Conservation (phyloP, 2,329 filamentous ascomycete species). For the Aspergillus sp. region DNA sequence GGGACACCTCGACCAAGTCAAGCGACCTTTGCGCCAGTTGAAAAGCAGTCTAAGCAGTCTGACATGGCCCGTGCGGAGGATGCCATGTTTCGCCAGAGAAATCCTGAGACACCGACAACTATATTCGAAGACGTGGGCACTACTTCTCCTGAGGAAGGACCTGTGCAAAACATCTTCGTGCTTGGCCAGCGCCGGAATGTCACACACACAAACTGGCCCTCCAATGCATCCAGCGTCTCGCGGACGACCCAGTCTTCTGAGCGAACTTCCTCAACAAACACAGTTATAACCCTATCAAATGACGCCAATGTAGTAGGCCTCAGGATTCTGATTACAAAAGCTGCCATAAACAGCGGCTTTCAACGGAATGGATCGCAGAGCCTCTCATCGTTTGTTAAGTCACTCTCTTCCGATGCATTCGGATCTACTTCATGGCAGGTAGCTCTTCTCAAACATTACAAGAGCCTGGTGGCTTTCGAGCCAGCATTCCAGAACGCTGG, state of each 20-base stretch:
- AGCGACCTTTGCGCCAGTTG: slow-evolving; percentile 68
- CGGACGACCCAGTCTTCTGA: slow-evolving; percentile 72
- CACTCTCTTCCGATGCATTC: slow-evolving; percentile 76
- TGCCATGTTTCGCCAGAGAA: slow-evolving; percentile 31
- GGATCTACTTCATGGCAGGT: slow-evolving; percentile 73
- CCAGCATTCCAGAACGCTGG: slow-evolving; percentile 61
- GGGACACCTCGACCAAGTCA: slow-evolving; percentile 84
- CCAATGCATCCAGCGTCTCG: slow-evolving; percentile 76
- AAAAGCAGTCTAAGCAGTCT: slow-evolving; percentile 54
- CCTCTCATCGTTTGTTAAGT: slow-evolving; percentile 76
- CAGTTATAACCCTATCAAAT: slow-evolving; percentile 57
- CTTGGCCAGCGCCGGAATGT: slow-evolving; percentile 72
- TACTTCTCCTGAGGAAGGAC: slow-evolving; percentile 77
- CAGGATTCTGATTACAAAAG: slow-evolving; percentile 79
- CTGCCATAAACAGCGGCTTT: slow-evolving; percentile 84
- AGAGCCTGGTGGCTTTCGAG: slow-evolving; percentile 76
- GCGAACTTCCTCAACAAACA: slow-evolving; percentile 52
- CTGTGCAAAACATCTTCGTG: slow-evolving; percentile 85
- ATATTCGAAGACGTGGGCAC: slow-evolving; percentile 93
- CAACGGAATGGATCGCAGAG: slow-evolving; percentile 62
- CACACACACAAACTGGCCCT: slow-evolving; percentile 66
- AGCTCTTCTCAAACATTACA: slow-evolving; percentile 76
- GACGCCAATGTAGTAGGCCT: slow-evolving; percentile 77
- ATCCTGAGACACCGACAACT: slow-evolving; percentile 88
- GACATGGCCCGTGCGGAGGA: slow-evolving; percentile 38